Evolutionary conservation across 305 asterid genomes (phyloP).

Genomic region (Fraxinus albicans): DNA sequence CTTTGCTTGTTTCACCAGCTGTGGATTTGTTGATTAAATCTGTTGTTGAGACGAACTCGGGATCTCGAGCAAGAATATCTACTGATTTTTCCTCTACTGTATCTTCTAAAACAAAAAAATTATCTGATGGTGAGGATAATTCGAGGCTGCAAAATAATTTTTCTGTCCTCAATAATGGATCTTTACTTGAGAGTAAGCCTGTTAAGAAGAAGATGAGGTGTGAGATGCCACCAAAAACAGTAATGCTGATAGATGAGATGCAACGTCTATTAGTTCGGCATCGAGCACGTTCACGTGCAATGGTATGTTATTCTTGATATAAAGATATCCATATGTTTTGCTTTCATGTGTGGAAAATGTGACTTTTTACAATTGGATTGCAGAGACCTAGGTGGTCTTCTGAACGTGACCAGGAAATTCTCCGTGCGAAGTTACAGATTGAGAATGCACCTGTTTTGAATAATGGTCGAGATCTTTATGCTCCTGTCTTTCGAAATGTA

Average conservation of each 20-base stretch:
- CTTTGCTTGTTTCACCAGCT: slow-evolving; percentile 17
- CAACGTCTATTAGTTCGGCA: slow-evolving; percentile 54
- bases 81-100: slow-evolving; percentile 11
- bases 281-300: slow-evolving; percentile 84
- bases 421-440: slow-evolving; percentile 60
- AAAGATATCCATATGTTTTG: not conserved
- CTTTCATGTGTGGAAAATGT: slow-evolving; percentile 9
- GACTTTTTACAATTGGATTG: slow-evolving; percentile 23
- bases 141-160: slow-evolving; percentile 15
- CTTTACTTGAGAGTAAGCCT: slow-evolving; percentile 29
- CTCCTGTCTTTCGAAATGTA: slow-evolving; percentile 72
- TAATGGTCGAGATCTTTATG: slow-evolving; percentile 57
- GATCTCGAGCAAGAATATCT: slow-evolving; percentile 19
- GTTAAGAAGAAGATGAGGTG: slow-evolving; percentile 71
- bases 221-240: slow-evolving; percentile 81
- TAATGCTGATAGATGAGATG: slow-evolving; percentile 61
- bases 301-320: slow-evolving; percentile 49
- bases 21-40: slow-evolving; percentile 30
- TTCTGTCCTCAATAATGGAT: slow-evolving; percentile 25
- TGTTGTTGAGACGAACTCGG: slow-evolving; percentile 8
- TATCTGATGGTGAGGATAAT: slow-evolving; percentile 12
- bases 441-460: slow-evolving; percentile 56
- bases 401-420: slow-evolving; percentile 68
- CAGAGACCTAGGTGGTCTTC: slow-evolving; percentile 93
- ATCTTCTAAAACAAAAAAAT: slow-evolving; percentile 9